Base-by-base conservation (phyloP, 257 asterid species). In the Scutellaria minor region DNA sequence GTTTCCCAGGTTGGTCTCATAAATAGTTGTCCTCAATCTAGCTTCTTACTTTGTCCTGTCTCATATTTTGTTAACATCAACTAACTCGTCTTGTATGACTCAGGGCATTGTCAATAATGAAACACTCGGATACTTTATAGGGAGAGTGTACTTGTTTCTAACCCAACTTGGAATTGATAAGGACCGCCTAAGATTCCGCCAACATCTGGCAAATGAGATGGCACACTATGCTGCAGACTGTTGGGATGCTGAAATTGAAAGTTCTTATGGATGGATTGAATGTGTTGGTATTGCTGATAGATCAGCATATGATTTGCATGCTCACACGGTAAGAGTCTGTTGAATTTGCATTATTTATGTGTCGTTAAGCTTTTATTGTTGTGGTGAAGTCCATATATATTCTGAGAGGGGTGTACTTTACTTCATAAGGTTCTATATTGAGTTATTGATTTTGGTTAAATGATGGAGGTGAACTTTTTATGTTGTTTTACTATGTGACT, bases 181-280 rank as follows among this genome's bases (percentile, higher is more conserved):
- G 72, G 92, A 88, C 6, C 89, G 97, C 55, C 64, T 92, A 70
- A 77, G 97, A 46, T 90, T 90, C 72, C 87, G 95, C 41, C 95
- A 90, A 74, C 95, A 90, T 72, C 82, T 92, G 58, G 88, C 96
- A 46, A 90, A 90, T 76, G 96, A 90, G 80, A 90, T 90, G 96
- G 96, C 96, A 46, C 96, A 90, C 82, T 90, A 90, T 82, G 95
- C 96, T 71, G 92, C 95, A 22, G 96, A 92, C 78, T 92, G 96
- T 76, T 90, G 96, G 96, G 96, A 90, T 88, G 96, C 95, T 66
- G 96, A 90, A 79, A 89, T 92, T 67, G 95, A 89, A 78, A 78
- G 88, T 81, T 88, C 93, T 37, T 84, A 89, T 27, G 97, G 98
- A 15, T 90, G 96, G 96, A 86, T 90, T 48, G 96, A 90, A 79